Evolutionary conservation across 2,329 filamentous ascomycete genomes (phyloP).

Genomic region (Scolecobasidium constrictum): DNA sequence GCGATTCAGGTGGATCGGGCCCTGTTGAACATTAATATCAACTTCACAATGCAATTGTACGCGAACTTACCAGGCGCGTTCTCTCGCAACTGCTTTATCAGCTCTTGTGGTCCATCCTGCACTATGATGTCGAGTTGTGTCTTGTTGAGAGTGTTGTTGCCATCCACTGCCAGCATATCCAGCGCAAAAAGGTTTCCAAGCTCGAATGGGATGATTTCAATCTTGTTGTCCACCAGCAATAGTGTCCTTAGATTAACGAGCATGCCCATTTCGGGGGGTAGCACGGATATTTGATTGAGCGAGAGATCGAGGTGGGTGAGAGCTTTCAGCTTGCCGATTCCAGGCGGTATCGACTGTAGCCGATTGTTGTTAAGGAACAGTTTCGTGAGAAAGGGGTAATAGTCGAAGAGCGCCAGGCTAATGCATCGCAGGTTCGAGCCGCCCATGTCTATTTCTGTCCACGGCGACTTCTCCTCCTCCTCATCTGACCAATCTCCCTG

Average conservation of each 20-base stretch:
- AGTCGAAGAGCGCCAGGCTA: slow-evolving; percentile 61
- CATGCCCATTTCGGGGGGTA: slow-evolving; percentile 93
- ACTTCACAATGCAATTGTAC: neutral
- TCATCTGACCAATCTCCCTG: slow-evolving; percentile 42
- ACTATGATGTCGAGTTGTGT: slow-evolving; percentile 71
- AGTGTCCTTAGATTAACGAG: slow-evolving; percentile 83
- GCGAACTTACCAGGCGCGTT: slow-evolving; percentile 63
- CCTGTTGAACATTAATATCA: slow-evolving; percentile 38
- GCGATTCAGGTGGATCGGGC: slow-evolving; percentile 63
- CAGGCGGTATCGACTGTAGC: slow-evolving; percentile 64
- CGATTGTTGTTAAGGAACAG: slow-evolving; percentile 93
- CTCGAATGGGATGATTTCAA: slow-evolving; percentile 72
- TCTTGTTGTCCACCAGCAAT: slow-evolving; percentile 80
- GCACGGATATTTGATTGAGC: slow-evolving; percentile 68
- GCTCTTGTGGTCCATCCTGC: slow-evolving; percentile 74
- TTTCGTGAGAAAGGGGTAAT: slow-evolving; percentile 81
- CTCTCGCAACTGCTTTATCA: slow-evolving; percentile 77
- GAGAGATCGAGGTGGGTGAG: slow-evolving; percentile 80
- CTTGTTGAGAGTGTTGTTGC: slow-evolving; percentile 67
- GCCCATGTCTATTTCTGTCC: slow-evolving; percentile 88
- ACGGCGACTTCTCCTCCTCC: slow-evolving; percentile 52
- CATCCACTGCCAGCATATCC: slow-evolving; percentile 83
- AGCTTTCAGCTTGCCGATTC: slow-evolving; percentile 72
- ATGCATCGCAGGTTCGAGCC: slow-evolving; percentile 88
- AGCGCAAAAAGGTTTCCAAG: slow-evolving; percentile 81